Conservation (phyloP, 768 basidiomycete genomes). For the Suillus lakei region DNA sequence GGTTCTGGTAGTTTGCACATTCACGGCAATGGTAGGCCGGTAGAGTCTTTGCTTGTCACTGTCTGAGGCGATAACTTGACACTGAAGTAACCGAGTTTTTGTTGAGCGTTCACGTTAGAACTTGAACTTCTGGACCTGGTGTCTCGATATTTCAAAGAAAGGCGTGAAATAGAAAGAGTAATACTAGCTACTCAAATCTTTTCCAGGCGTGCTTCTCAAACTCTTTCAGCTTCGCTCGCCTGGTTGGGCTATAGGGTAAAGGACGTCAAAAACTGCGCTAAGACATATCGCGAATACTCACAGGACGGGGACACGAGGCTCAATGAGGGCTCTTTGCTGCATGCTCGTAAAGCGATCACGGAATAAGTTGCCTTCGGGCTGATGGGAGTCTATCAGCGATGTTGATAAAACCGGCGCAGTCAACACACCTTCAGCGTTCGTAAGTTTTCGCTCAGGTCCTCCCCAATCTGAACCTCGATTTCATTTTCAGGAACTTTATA, state of each 20-base stretch:
- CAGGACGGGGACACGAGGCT: constrained; percentile 83
- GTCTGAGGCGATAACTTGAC: no score
- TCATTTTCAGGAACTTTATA: constrained; percentile 70
- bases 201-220: constrained; percentile 86
- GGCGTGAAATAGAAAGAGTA: no score
- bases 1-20: no score
- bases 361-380: constrained; percentile 96
- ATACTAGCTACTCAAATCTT: constrained; percentile 54
- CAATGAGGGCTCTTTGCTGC: constrained; percentile 85
- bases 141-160: no score
- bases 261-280: background rate
- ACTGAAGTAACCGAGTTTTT: no score
- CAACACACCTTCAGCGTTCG: constrained; percentile 77
- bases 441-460: constrained; percentile 86
- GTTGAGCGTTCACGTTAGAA: no score
- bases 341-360: constrained; percentile 86
- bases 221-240: constrained; percentile 53
- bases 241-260: constrained; percentile 26
- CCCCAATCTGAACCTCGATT: constrained; percentile 88
- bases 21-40: no score
- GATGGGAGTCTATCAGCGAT: constrained; percentile 3
- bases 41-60: no score
- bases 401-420: background rate
- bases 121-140: no score
- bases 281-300: constrained; percentile 41